Conservation (phyloP, 2,329 filamentous ascomycete genomes). For the Fusarium nurragi region DNA sequence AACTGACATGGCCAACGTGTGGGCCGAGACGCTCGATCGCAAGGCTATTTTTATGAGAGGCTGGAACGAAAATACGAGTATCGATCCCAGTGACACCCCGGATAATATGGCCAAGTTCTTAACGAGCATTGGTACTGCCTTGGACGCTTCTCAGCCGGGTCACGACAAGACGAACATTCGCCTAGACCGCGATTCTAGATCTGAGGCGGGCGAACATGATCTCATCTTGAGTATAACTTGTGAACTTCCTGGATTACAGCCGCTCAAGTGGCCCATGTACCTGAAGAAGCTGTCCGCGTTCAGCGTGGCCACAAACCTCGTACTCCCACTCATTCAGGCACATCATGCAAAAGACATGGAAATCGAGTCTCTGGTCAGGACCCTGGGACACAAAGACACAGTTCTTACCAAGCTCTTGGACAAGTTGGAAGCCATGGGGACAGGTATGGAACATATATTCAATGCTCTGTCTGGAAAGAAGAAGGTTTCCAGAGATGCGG, state of each 20-base stretch:
- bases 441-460: conserved; percentile 64
- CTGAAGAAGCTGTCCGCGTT: conserved; percentile 59
- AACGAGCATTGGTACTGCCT: conserved; percentile 65
- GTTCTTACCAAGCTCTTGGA: conserved; percentile 62
- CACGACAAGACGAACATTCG: conserved; percentile 58
- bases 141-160: conserved; percentile 58
- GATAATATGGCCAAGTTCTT: conserved; percentile 75
- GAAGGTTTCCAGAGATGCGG: conserved; percentile 55
- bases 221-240: conserved; percentile 66
- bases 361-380: conserved; percentile 54
- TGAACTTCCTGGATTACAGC: conserved; percentile 70
- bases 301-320: conserved; percentile 58
- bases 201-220: conserved; percentile 53
- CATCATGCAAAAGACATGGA: conserved; percentile 54
- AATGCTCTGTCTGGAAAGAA: conserved; percentile 60
- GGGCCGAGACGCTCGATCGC: conserved; percentile 72
- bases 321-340: conserved; percentile 62
- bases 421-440: conserved; percentile 63
- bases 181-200: conserved; percentile 49
- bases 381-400: conserved; percentile 61
- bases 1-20: conserved; percentile 78
- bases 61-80: conserved; percentile 70
- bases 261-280: conserved; percentile 72
- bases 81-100: conserved; percentile 75
- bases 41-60: conserved; percentile 71